Evolutionary conservation across 345 rosid species (phyloP).

Genomic region (Barbarea vulgaris): DNA sequence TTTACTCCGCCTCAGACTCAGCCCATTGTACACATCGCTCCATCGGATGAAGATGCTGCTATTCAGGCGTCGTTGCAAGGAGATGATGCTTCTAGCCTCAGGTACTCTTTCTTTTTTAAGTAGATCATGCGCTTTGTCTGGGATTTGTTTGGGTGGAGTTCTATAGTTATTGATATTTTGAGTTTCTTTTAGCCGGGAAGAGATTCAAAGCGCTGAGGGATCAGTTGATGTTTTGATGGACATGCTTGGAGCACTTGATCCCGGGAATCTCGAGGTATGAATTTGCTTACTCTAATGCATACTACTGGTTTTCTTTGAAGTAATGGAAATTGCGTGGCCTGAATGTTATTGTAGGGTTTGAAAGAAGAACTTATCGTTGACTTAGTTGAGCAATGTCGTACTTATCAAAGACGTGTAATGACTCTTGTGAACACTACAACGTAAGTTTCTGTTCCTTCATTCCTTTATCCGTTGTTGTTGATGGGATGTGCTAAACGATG

Average conservation of each 20-base stretch:
- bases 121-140: conserved; percentile 6
- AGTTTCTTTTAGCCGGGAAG: conserved; percentile 55
- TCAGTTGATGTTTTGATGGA: conserved; percentile 74
- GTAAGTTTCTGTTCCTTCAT: conserved; percentile 49
- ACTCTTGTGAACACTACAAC: conserved; percentile 66
- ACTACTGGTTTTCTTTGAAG: not conserved
- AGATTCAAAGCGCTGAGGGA: conserved; percentile 76
- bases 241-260: conserved; percentile 84
- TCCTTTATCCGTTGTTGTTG: not conserved
- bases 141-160: not conserved
- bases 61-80: conserved; percentile 79
- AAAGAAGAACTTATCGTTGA: conserved; percentile 88
- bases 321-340: conserved; percentile 21
- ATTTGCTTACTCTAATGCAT: conserved; percentile 13
- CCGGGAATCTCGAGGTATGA: conserved; percentile 63
- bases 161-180: not conserved
- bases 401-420: conserved; percentile 77
- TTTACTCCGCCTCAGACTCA: conserved; percentile 95
- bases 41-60: conserved; percentile 77
- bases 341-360: conserved; percentile 56
- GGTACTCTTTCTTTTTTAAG: conserved; percentile 52
- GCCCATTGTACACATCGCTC: conserved; percentile 49
- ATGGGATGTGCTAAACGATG: conserved; percentile 23
- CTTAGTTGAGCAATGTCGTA: conserved; percentile 85
- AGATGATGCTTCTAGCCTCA: conserved; percentile 82